These are phyloP conservation scores for Aspergillus avenaceus DNA, from an alignment of 495 filamentous ascomycete species.

Conservation along the genomic window DNA sequence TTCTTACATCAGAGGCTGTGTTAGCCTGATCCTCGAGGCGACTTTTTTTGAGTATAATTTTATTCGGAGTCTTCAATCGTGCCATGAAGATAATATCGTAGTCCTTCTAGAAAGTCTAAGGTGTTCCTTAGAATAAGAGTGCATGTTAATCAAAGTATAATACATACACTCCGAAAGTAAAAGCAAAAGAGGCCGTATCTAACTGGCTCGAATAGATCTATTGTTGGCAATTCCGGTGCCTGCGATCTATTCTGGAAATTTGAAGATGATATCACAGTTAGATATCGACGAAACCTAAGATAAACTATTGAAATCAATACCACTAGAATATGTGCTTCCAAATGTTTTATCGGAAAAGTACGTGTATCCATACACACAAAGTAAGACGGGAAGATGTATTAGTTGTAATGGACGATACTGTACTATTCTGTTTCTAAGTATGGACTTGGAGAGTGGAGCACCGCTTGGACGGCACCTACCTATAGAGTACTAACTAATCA, in stretches of 20 bases:
- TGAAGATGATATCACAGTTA: background rate
- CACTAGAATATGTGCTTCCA: background rate
- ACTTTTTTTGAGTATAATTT: no score
- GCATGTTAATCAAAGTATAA: no score
- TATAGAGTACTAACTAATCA: constrained; percentile 4
- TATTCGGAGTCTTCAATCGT: no score
- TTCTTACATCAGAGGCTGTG: background rate
- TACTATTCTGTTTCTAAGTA: constrained; percentile 15
- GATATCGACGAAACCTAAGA: background rate
- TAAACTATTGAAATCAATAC: background rate
- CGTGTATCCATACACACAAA: background rate
- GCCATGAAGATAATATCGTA: no score
- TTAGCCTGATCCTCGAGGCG: background rate
- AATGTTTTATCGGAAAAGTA: no score
- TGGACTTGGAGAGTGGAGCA: constrained; percentile 19
- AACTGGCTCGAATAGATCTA: no score
- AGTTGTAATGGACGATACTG: background rate
- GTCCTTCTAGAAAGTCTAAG: no score
- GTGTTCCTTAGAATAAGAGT: no score
- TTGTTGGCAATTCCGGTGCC: background rate
- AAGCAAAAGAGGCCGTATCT: no score
- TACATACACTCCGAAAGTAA: no score
- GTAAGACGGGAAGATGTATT: background rate
- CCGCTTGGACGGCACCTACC: background rate
- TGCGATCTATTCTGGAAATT: background rate